Percentiles rank a stretch among this genome's conserved stretches.
Evolutionary conservation across 768 basidiomycete species (phyloP).

Genomic region (Lyophyllum semitale): DNA sequence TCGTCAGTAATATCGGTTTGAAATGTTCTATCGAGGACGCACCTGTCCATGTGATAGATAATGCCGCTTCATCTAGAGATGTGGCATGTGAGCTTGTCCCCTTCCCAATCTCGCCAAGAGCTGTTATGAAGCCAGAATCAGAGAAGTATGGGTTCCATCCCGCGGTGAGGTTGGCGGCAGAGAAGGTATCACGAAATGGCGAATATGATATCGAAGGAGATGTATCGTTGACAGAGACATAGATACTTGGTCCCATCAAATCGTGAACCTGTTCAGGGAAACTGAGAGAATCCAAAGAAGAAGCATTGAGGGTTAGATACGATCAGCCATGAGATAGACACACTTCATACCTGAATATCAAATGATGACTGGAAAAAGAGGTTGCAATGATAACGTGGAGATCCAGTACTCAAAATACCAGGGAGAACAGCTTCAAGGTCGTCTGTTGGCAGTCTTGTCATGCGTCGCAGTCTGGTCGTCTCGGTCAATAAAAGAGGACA

Average conservation of each 20-base stretch:
- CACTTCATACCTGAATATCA: background rate
- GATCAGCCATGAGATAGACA: background rate
- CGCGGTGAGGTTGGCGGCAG: slow-evolving; percentile 44
- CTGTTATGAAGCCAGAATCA: slow-evolving; percentile 45
- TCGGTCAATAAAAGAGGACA: background rate
- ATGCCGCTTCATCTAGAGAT: slow-evolving; percentile 54
- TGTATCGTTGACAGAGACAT: slow-evolving; percentile 55
- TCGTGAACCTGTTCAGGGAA: slow-evolving; percentile 4
- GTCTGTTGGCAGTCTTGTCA: slow-evolving; percentile 2
- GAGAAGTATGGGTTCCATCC: slow-evolving; percentile 75
- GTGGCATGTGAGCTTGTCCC: slow-evolving; percentile 68
- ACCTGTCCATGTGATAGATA: slow-evolving; percentile 68
- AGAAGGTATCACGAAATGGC: slow-evolving; percentile 59
- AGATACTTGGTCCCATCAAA: slow-evolving; percentile 15
- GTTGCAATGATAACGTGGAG: background rate
- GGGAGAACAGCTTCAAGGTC: background rate
- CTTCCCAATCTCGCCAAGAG: slow-evolving; percentile 44
- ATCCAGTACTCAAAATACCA: background rate
- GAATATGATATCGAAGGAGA: slow-evolving; percentile 64
- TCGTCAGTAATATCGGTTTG: background rate
- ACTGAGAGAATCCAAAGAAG: background rate
- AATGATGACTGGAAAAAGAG: background rate
- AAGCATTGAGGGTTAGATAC: background rate
- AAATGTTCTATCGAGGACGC: slow-evolving; percentile 18
- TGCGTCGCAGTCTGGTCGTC: background rate